These are phyloP conservation scores for Alternaria panax DNA, from an alignment of 2,329 filamentous ascomycete species.

Conservation along the genomic window DNA sequence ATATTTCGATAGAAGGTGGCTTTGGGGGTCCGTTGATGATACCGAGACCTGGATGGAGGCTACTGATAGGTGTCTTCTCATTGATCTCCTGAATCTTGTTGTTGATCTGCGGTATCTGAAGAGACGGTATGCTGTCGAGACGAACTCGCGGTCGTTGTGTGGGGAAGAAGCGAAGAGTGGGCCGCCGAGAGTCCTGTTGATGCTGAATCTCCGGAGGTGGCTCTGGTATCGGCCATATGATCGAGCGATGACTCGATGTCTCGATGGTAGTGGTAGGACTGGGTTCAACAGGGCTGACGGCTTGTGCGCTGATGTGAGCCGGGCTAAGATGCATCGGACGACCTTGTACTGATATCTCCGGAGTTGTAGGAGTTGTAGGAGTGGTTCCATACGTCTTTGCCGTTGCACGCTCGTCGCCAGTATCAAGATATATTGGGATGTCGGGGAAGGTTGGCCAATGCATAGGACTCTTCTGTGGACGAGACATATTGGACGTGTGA, in stretches of 20 bases:
- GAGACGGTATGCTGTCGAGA: constrained; percentile 10
- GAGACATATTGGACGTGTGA: constrained; percentile 10
- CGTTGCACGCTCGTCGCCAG: constrained; percentile 17
- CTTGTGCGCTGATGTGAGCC: neutral
- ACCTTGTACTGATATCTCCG: constrained; percentile 11
- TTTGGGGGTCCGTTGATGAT: constrained; percentile 9
- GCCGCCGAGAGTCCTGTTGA: constrained; percentile 6
- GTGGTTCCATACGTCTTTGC: constrained; percentile 31
- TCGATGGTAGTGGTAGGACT: constrained; percentile 33
- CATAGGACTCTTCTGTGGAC: constrained; percentile 13
- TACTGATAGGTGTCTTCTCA: constrained; percentile 20
- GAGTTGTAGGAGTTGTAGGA: constrained; percentile 31
- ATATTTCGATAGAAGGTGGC: constrained; percentile 19
- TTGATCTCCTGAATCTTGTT: constrained; percentile 16
- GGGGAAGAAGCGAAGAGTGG: constrained; percentile 28
- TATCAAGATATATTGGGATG: constrained; percentile 38
- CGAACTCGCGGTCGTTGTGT: constrained; percentile 19
- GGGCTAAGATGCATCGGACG: constrained; percentile 10
- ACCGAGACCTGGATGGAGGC: constrained; percentile 5
- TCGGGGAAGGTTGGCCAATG: constrained; percentile 31
- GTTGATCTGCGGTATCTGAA: constrained; percentile 18
- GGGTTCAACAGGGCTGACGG: neutral
- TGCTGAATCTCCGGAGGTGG: constrained; percentile 27
- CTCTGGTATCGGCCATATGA: constrained; percentile 30
- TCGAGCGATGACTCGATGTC: constrained; percentile 24